These are phyloP conservation scores for Cadophora sp. DNA, from an alignment of 2,329 filamentous ascomycete genomes.

Conservation along the genomic window DNA sequence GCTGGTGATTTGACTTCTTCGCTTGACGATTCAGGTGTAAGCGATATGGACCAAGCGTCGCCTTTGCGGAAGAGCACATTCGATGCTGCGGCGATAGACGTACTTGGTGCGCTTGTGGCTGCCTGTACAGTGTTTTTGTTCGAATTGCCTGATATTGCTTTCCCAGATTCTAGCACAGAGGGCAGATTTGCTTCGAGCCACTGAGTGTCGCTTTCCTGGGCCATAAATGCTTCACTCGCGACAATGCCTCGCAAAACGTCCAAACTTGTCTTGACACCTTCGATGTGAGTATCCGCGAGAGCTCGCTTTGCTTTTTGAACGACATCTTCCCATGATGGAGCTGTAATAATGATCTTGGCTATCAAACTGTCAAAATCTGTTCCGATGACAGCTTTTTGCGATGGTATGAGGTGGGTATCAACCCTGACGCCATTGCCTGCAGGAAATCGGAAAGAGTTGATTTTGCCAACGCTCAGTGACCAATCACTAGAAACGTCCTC, in stretches of 20 bases:
- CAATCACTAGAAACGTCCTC: conserved; percentile 53
- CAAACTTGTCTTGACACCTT: conserved; percentile 64
- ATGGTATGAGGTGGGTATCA: conserved; percentile 50
- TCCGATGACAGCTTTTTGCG: conserved; percentile 49
- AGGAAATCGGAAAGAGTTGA: conserved; percentile 60
- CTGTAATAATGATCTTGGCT: conserved; percentile 54
- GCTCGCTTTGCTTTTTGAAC: conserved; percentile 61
- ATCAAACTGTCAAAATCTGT: conserved; percentile 56
- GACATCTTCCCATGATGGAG: conserved; percentile 55
- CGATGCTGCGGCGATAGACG: conserved; percentile 39
- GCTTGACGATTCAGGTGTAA: conserved; percentile 46
- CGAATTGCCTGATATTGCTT: conserved; percentile 44
- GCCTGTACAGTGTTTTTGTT: conserved; percentile 42
- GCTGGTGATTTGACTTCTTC: conserved; percentile 30
- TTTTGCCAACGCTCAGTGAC: conserved; percentile 65
- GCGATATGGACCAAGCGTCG: conserved; percentile 61
- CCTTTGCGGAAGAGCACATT: conserved; percentile 61
- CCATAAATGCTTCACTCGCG: conserved; percentile 55
- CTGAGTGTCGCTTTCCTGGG: conserved; percentile 57
- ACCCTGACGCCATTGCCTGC: conserved; percentile 59
- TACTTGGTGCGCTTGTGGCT: conserved; percentile 27
- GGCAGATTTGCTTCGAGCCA: conserved; percentile 61
- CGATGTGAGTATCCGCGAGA: conserved; percentile 60
- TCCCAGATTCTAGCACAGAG: conserved; percentile 42
- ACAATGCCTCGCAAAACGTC: conserved; percentile 60